Evolutionary conservation across 108 stramenopile species (phyloP).

Genomic region (Skeletonema costatum): DNA sequence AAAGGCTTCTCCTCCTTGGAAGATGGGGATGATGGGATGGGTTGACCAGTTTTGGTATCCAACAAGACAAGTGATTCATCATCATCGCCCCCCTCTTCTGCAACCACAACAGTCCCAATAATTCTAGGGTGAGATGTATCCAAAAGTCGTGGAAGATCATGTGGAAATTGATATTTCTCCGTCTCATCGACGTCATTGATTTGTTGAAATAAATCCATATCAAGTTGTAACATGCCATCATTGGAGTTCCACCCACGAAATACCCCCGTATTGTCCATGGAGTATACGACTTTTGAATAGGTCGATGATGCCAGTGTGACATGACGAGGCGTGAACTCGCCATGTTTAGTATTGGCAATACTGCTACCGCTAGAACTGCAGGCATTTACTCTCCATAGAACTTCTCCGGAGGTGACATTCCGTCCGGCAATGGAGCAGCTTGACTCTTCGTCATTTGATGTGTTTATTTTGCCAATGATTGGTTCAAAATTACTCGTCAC

Average conservation of each 20-base stretch:
- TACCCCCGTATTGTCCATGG: slow-evolving; percentile 53
- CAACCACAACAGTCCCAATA: slow-evolving; percentile 8
- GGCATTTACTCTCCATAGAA: slow-evolving; percentile 75
- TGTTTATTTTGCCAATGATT: slow-evolving; percentile 4
- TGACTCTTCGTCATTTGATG: background rate
- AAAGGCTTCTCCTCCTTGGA: background rate
- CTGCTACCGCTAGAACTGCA: slow-evolving; percentile 37
- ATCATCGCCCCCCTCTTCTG: background rate
- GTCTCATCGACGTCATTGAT: background rate
- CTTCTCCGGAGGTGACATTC: slow-evolving; percentile 38
- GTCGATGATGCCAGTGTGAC: slow-evolving; percentile 20
- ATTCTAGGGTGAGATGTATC: background rate
- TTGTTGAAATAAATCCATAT: slow-evolving; percentile 23
- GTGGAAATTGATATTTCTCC: background rate
- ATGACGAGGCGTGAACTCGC: slow-evolving; percentile 20
- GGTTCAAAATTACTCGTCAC: background rate
- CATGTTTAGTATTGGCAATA: background rate
- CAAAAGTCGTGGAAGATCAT: slow-evolving; percentile 7
- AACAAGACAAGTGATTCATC: slow-evolving; percentile 15
- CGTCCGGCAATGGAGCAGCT: slow-evolving; percentile 63
- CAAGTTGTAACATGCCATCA: slow-evolving; percentile 54
- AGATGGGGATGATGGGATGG: slow-evolving; percentile 2
- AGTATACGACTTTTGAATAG: slow-evolving; percentile 24
- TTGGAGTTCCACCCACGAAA: slow-evolving; percentile 55
- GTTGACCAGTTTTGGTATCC: background rate